Base-by-base conservation (phyloP, 768 basidiomycete genomes). In the Leccinum imitatum region DNA sequence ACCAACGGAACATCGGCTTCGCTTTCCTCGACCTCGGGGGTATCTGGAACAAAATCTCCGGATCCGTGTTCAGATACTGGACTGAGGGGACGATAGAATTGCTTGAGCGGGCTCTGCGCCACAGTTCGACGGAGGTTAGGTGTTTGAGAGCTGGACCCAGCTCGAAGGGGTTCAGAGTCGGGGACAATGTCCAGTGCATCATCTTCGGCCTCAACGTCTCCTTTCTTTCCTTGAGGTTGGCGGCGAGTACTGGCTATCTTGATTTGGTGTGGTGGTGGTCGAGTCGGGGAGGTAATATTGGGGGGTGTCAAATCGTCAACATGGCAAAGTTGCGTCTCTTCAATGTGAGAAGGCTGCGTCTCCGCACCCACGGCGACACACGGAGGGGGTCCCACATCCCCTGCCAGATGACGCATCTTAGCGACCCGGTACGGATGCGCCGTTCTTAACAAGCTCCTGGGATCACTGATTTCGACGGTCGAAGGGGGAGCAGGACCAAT, bases 81-180 rank as follows among this genome's bases (percentile, higher is more conserved):
- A 51, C 71, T 70, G 39, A 60, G 59, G 37, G 73, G 61, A 6
- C 9, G 53, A 27, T 67, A 70, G 15, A 14, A 11, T 17, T 65
- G 62, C 55, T 65, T 65, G 21, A 51, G 53, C 25, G 65, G 67
- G 57, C 59, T 60, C n/a, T 51, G 56, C 21, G 41, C 54, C 33
- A 52, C 37, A 41, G n/a, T 25, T 41, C 50, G 47, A 46, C 51
- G 48, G n/a, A 41, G 59, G 33, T 33, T 21, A 33, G 66, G 60
- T 14, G 63, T 58, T 52, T 63, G 44, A 23, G 50, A 14, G n/a
- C 61, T 54, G 9, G 60, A 59, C 50, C 69, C 74, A 21, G 74
- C 77, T 30, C 75, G 76, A 19, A 73, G 69, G 51, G 84, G 81
- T 62, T 88, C 87, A 3, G 87, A 89, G 67, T 89, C 88, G 3